Base-by-base conservation (phyloP, 164 flowering plant species). In the Stephania japonica region DNA sequence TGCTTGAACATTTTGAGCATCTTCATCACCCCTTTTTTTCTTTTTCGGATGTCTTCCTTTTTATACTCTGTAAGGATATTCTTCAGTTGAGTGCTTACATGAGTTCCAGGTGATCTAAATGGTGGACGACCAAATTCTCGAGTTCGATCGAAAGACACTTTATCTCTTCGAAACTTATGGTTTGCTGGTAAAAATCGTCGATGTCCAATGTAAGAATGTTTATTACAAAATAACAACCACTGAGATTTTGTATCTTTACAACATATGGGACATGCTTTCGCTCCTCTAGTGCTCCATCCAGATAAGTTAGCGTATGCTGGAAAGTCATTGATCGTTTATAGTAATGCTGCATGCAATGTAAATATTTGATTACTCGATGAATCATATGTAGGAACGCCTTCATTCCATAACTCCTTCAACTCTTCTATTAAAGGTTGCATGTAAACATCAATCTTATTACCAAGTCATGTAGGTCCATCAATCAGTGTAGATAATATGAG, bases 401-500 rank as follows among this genome's bases (percentile, higher is more conserved):
- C 23, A 32, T 67, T 24, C 24, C 70, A 67, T 41, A 67, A 41
- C 3, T 67, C 70, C 1, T 32, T 18, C 24, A 67, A 67, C 42
- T 67, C n/a, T 16, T 67, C 50, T 0, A 67, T 67, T 41, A 67
- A 7, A 9, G 70, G 70, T 18, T n/a, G 44, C 13, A 67, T 4
- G 18, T 38, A 67, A 2, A 67, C 69, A 41, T 41, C 69, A 67
- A 67, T 67, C 7, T 67, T 42, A 38, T 67, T 67, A 19, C n/a
- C 47, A 67, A 47, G 69, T 65, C 43, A 44, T 32, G 12, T 32
- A 21, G 44, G 70, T 1, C 49, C 13, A n/a, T n/a, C n/a, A n/a
- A n/a, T n/a, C n/a, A n/a, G n/a, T n/a, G n/a, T n/a, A n/a, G n/a
- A n/a, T n/a, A n/a, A n/a, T n/a, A n/a, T n/a, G n/a, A n/a, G n/a